Evolutionary conservation across 2,329 filamentous ascomycete genomes (phyloP).

Genomic region (Fulvia fulva): DNA sequence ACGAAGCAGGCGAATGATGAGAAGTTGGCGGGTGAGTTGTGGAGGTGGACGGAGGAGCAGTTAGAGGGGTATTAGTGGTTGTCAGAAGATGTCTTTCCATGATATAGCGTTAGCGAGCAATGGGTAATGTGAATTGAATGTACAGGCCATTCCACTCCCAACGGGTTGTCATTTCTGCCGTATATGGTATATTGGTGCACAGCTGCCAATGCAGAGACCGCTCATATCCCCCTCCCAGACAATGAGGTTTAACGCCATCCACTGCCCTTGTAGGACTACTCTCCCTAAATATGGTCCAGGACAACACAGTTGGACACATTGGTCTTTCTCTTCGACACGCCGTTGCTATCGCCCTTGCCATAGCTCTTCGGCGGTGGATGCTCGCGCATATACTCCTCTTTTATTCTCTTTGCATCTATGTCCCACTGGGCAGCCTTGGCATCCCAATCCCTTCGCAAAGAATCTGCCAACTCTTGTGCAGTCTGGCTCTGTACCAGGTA

Average conservation of each 20-base stretch:
- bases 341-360: constrained; percentile 15
- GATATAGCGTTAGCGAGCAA: background rate
- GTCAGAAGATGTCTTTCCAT: background rate
- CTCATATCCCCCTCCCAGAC: background rate
- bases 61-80: constrained; percentile 7
- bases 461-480: constrained; percentile 63
- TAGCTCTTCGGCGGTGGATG: constrained; percentile 22
- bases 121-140: background rate
- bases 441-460: constrained; percentile 57
- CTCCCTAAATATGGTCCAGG: constrained; percentile 24
- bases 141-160: background rate
- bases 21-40: constrained; percentile 32
- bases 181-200: background rate
- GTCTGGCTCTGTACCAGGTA: constrained; percentile 71
- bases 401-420: constrained; percentile 52
- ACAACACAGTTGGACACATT: constrained; percentile 32
- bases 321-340: constrained; percentile 30
- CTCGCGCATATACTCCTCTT: constrained; percentile 38
- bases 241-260: background rate
- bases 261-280: background rate
- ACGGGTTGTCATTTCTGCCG: background rate
- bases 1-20: constrained; percentile 30
- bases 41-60: constrained; percentile 32
- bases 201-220: background rate
- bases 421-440: constrained; percentile 69